Base-by-base conservation (phyloP, 495 filamentous ascomycete species). In the Penicillium dipodomyicola region DNA sequence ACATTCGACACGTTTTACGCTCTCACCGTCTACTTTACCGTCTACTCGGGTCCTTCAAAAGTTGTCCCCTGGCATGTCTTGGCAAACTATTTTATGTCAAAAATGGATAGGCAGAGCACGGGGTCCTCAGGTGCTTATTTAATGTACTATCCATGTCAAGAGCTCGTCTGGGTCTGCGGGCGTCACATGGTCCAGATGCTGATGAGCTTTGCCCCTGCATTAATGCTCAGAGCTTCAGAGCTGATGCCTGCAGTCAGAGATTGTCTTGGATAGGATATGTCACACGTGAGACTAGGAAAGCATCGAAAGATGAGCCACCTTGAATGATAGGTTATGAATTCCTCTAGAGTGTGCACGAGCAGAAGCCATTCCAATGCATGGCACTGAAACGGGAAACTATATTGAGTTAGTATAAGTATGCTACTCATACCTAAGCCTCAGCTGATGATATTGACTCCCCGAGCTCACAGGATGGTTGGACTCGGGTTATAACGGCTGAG, bases 161-260 rank as follows among this genome's bases (percentile, higher is more conserved):
- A 22, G 23, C 25, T 40, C 39, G 27, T 20, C 25, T 41, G 7
- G 30, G 8, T 2, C 30, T 54, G 9, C n/a, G 12, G 15, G 30
- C 5, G 8, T 45, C 19, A 29, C 25, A 30, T 32, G 23, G 22
- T 23, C 39, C 22, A 47, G 32, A 37, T 23, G 42, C 22, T 47
- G 32, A 47, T 47, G 27, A 54, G 15, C n/a, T 10, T 14, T 23
- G 23, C 52, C 52, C 52, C 43, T 54, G 52, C 52, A 47, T 54
- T 29, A 40, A 25, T 46, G 14, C 22, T 37, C 12, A 25, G 27
- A 54, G 17, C 12, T 47, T 37, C 14, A 15, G 12, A 54, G 17
- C 12, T 40, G 32, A 15, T 47, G n/a, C 30, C 42, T 54, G 30
- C 30, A 35, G 9, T 20, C 8, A 40, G 37, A 23, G 17, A 4